Percentiles rank a stretch among this genome's conserved stretches.
These are phyloP conservation scores for Basidiobolus meristosporus DNA, from an alignment of 371 early-diverging fungal genomes.

Conservation along the genomic window DNA sequence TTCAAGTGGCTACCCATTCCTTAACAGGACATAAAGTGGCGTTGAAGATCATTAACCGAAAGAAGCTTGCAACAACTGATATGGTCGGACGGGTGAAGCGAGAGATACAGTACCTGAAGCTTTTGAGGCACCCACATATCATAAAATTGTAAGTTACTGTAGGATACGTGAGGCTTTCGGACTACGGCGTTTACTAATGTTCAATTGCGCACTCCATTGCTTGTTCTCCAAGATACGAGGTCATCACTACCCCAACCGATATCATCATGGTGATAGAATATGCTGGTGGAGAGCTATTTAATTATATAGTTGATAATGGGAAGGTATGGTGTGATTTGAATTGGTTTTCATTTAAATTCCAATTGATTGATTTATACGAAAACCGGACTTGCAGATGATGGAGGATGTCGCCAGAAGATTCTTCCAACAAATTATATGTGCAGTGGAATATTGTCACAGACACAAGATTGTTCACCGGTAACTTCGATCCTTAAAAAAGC, in stretches of 20 bases:
- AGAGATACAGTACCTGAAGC: conserved; percentile 91
- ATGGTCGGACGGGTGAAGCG: conserved; percentile 88
- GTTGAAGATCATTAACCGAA: conserved; percentile 84
- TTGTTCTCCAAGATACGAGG: conserved; percentile 53
- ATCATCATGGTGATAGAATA: conserved; percentile 96
- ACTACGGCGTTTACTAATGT: too few relatives aligned
- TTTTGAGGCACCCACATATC: conserved; percentile 92
- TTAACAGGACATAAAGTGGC: conserved; percentile 88
- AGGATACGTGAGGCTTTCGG: not conserved
- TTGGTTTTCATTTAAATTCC: conserved; percentile 1
- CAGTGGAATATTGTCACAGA: conserved; percentile 95
- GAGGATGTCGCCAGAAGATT: conserved; percentile 82
- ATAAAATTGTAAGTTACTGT: conserved; percentile 64
- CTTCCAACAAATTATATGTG: conserved; percentile 95
- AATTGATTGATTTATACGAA: not conserved
- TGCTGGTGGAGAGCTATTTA: conserved; percentile 89
- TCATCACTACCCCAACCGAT: conserved; percentile 89
- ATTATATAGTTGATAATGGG: conserved; percentile 90
- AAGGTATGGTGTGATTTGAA: conserved; percentile 23
- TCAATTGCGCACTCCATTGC: not conserved
- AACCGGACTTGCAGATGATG: conserved; percentile 29
- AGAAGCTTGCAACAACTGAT: conserved; percentile 77
- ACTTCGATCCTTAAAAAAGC: not conserved
- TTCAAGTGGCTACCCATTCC: conserved; percentile 80
- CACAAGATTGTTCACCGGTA: conserved; percentile 92